Conservation (phyloP, 768 basidiomycete species). For the Mycena metata region DNA sequence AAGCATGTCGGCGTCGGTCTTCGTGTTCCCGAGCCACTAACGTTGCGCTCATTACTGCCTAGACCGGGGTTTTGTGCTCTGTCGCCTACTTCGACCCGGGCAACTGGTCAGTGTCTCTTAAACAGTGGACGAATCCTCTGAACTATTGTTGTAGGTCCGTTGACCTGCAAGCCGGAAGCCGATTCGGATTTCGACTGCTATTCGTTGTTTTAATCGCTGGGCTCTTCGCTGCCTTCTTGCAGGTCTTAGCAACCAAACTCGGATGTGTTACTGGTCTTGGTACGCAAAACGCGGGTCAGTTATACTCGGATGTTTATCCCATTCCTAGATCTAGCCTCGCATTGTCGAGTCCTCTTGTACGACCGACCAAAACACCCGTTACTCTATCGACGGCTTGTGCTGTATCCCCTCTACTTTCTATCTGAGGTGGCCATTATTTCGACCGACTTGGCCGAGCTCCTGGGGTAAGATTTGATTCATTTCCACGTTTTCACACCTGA, state of each 20-base stretch:
- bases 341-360: slow-evolving; percentile 75
- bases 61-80: no score
- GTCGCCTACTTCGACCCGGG: slow-evolving; percentile 79
- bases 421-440: slow-evolving; percentile 81
- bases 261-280: slow-evolving; percentile 88
- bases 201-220: slow-evolving; percentile 90
- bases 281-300: slow-evolving; percentile 45
- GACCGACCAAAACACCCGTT: slow-evolving; percentile 71
- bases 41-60: slow-evolving; percentile 33
- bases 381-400: slow-evolving; percentile 68
- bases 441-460: slow-evolving; percentile 85
- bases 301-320: not conserved
- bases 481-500: not conserved
- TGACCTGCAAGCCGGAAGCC: slow-evolving; percentile 85
- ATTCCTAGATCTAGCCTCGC: slow-evolving; percentile 61
- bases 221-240: slow-evolving; percentile 84
- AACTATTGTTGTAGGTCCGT: no score
- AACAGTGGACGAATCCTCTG: no score
- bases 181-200: slow-evolving; percentile 88
- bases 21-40: slow-evolving; percentile 36
- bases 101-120: slow-evolving; percentile 64
- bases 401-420: slow-evolving; percentile 76
- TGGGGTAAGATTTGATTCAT: slow-evolving; percentile 55
- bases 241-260: slow-evolving; percentile 85
- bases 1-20: slow-evolving; percentile 72